Base-by-base conservation (phyloP, 2,329 filamentous ascomycete species). In the Calonectria hawksworthii region DNA sequence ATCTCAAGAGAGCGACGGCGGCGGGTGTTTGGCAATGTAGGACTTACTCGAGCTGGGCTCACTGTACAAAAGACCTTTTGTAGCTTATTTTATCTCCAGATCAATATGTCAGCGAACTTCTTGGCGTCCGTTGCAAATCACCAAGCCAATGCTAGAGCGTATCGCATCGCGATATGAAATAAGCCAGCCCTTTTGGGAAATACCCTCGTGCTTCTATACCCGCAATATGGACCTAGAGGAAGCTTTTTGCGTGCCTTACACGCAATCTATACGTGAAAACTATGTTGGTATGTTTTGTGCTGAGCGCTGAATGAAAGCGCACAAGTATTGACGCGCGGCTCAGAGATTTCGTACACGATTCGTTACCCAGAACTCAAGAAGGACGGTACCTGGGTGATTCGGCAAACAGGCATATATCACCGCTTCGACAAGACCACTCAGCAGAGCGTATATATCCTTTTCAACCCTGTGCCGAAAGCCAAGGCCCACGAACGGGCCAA, bases 81-180 rank as follows among this genome's bases (percentile, higher is more conserved):
- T 56, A 56, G 36, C 66, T 59, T 47, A 68, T 54, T 28, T 30
- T 59, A 47, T 28, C 26, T 36, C 26, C 23, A 68, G 51, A 59
- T 59, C 66, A 30, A 68, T 59, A 34, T 68, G 66, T 16, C 66
- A 68, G 26, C 52, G 51, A 50, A 59, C 30, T 47, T 68, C 66
- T 4, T 68, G 51, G 51, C 2, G 23, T 13, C 66, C 66, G 26
- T 34, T 68, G 38, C 66, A 68, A 26, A 59, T 59, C 51, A 68
- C 51, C 41, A 52, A 50, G 16, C 6, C 51, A 18, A 59, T 68
- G 66, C 18, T 68, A 6, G 51, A 68, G 13, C 28, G 51, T 23
- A 68, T 68, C 14, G 51, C 50, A n/a, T 56, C 52, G n/a, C 51
- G 30, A 34, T 56, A 36, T 30, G 66, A 30, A 16, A 68, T 68